Conservation (phyloP, 345 rosid species). For the Heritiera fomes region DNA sequence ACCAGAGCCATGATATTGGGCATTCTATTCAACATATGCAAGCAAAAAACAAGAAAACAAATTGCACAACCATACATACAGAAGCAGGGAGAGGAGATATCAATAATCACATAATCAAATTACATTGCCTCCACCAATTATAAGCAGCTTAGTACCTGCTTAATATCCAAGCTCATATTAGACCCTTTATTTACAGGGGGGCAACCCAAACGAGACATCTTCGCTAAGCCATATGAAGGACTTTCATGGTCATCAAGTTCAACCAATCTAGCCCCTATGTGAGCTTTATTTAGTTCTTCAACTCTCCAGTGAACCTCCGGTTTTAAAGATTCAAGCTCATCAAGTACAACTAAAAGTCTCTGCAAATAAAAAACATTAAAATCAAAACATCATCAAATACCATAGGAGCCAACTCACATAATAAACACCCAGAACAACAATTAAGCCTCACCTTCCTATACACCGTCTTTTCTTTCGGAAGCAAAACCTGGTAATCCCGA, state of each 20-base stretch:
- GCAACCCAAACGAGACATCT: constrained; percentile 43
- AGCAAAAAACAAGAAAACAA: constrained; percentile 12
- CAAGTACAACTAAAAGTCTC: constrained; percentile 65
- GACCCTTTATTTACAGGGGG: constrained; percentile 36
- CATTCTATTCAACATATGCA: background rate
- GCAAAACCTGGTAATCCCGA: constrained; percentile 67
- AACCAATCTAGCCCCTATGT: constrained; percentile 29
- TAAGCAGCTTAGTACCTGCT: constrained; percentile 35
- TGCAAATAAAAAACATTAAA: constrained; percentile 35
- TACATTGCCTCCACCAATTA: background rate
- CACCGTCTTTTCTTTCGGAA: constrained; percentile 53
- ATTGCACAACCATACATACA: background rate
- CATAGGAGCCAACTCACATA: background rate
- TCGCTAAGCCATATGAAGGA: constrained; percentile 36
- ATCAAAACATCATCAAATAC: constrained; percentile 1
- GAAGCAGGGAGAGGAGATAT: background rate
- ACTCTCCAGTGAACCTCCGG: constrained; percentile 62
- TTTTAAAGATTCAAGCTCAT: constrained; percentile 80
- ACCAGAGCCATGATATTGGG: constrained; percentile 1
- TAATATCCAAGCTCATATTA: constrained; percentile 38
- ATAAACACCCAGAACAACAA: constrained; percentile 10
- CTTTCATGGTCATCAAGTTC: constrained; percentile 39
- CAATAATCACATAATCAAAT: background rate
- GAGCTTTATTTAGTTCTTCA: constrained; percentile 48
- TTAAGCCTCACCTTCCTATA: constrained; percentile 66